Conservation (phyloP, 345 rosid species). For the Linum tenue region DNA sequence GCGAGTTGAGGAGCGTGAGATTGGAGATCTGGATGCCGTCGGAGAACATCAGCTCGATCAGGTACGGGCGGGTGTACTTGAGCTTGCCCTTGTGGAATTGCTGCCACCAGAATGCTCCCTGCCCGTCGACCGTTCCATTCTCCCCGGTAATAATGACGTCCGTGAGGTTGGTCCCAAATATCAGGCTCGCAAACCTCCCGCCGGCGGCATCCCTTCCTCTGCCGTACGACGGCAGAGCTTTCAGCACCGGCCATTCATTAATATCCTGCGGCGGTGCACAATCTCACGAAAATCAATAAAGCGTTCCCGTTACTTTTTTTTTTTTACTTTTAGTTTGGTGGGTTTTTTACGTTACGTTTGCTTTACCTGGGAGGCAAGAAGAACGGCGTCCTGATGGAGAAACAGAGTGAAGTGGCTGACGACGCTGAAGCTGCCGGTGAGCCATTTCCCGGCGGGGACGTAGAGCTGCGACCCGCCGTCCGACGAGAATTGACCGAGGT, state of each 20-base stretch:
- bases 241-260: conserved; percentile 57
- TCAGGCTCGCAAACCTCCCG: conserved; percentile 71
- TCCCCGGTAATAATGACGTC: conserved; percentile 80
- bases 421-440: conserved; percentile 78
- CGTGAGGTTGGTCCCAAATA: conserved; percentile 80
- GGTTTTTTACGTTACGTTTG: too few species aligned
- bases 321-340: too few species aligned
- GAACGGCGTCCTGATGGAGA: conserved; percentile 69
- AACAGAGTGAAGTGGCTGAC: conserved; percentile 80
- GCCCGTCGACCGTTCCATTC: conserved; percentile 85
- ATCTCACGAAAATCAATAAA: background rate
- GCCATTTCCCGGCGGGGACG: conserved; percentile 81
- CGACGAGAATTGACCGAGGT: conserved; percentile 40
- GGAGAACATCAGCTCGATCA: conserved; percentile 71
- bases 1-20: conserved; percentile 72
- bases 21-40: conserved; percentile 65
- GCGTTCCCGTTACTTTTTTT: too few species aligned
- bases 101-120: conserved; percentile 94
- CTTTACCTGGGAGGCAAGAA: conserved; percentile 71
- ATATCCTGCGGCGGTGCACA: conserved; percentile 32
- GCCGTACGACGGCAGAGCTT: conserved; percentile 83
- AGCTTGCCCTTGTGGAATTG: conserved; percentile 63
- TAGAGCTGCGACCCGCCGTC: conserved; percentile 66
- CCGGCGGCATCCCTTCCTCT: conserved; percentile 86
- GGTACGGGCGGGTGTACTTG: conserved; percentile 79